phyloP scores from a whole-genome alignment of 2,329 filamentous ascomycete species.

The Byssothecium circinans region DNA sequence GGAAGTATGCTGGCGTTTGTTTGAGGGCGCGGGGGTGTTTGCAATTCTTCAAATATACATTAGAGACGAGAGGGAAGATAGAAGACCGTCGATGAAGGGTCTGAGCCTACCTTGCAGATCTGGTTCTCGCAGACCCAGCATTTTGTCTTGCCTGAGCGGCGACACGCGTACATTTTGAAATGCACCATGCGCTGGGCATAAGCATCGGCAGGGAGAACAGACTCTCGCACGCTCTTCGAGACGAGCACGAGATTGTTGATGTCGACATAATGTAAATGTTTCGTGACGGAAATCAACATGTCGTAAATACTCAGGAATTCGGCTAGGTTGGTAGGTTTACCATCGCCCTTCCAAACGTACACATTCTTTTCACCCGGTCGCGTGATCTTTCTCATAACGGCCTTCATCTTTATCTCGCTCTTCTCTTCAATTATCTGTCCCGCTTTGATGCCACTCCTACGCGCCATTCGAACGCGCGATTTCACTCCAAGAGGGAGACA shows the following conservation, averaged over 20 bases:
- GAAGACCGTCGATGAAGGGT: background rate
- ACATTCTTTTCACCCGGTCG: background rate
- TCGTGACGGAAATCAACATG: constrained; percentile 26
- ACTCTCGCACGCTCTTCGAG: constrained; percentile 28
- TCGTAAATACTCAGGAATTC: constrained; percentile 35
- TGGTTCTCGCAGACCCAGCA: constrained; percentile 30
- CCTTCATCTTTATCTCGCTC: constrained; percentile 12
- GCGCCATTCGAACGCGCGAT: constrained; percentile 16
- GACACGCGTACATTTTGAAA: constrained; percentile 27
- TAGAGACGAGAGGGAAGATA: background rate
- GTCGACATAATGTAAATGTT: constrained; percentile 34
- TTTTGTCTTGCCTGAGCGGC: constrained; percentile 1
- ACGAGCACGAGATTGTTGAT: constrained; percentile 23
- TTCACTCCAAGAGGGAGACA: constrained; percentile 21
- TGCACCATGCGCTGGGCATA: constrained; percentile 15
- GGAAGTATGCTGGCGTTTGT: constrained; percentile 14
- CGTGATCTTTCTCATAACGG: constrained; percentile 7
- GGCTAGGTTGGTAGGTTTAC: constrained; percentile 16
- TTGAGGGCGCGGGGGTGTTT: constrained; percentile 5
- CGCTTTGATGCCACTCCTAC: constrained; percentile 20
- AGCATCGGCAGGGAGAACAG: constrained; percentile 24
- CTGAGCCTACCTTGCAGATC: constrained; percentile 18
- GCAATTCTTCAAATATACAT: constrained; percentile 9
- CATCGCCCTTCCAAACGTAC: constrained; percentile 7
- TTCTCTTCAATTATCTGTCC: constrained; percentile 14